Base-by-base conservation (phyloP, 2,329 filamentous ascomycete species). In the Nemania sp. region DNA sequence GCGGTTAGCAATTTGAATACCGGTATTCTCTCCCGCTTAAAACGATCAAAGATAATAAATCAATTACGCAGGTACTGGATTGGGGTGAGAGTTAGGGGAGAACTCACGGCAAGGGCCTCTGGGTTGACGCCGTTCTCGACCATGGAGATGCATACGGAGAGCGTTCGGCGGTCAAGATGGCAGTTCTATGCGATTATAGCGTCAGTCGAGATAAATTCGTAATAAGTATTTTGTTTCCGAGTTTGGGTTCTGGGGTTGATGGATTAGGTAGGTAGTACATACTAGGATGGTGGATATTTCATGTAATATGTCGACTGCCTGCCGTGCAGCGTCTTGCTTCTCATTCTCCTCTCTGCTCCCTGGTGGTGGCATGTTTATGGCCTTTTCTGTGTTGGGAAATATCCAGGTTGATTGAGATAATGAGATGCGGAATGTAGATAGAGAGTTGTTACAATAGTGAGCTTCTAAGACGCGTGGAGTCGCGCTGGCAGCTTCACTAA, bases 121-220 rank as follows among this genome's bases (percentile, higher is more conserved):
- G 96, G 96, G 77, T 97, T 97, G 32, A 98, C 93, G 15, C 96
- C 96, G 77, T 97, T 97, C 81, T 99, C 96, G 74, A 99, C 97
- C 80, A 99, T 88, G 62, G 94, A 97, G 68, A 98, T 95, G 81
- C 96, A 99, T 70, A 98, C 93, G 2, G 94, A 97, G 20, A 99
- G 85, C 22, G 94, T 94, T 62, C 94, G 91, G 35, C 95, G 90
- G 80, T 98, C 94, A 53, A 99, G 89, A 72, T 97, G 89, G 70
- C 95, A 97, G 82, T 98, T 98, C 95, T 98, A 22, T 51, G 15
- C 1, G 29, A 52, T 13, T 18, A 24, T 49, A 22, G n/a, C 11
- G 24, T 59, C 45, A 49, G 47, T 61, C 15, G 29, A 10, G 20
- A 41, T 49, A 3, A 29, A 24, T 35, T 41, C 32, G 41, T 4